Percentiles rank a stretch among this genome's conserved stretches.
Conservation (phyloP, 495 filamentous ascomycete species). For the Terfezia boudieri region DNA sequence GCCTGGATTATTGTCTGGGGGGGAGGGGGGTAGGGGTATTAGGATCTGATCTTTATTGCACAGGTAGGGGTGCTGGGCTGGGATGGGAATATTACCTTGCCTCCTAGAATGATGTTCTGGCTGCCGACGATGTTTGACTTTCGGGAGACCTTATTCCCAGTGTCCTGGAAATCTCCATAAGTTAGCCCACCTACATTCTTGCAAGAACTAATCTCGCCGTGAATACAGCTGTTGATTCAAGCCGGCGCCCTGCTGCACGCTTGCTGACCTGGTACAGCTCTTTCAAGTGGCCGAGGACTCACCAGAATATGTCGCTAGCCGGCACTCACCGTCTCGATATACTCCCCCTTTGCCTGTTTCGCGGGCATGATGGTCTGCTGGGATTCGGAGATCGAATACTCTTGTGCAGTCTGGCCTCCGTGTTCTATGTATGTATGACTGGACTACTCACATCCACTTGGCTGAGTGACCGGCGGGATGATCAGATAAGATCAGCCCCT, state of each 20-base stretch:
- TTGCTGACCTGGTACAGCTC: too few species aligned
- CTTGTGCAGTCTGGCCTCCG: too few species aligned
- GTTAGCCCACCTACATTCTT: too few species aligned
- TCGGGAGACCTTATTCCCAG: slow-evolving; percentile 93
- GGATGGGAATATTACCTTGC: slow-evolving; percentile 23
- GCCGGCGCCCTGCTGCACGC: too few species aligned
- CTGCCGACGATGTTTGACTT: slow-evolving; percentile 76
- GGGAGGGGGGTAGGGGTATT: neutral
- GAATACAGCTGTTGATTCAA: too few species aligned
- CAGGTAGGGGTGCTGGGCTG: neutral
- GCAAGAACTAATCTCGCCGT: too few species aligned
- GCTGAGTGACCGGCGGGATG: too few species aligned
- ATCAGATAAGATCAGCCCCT: too few species aligned
- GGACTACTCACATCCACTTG: too few species aligned
- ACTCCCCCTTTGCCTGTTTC: slow-evolving; percentile 63
- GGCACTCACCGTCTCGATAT: slow-evolving; percentile 70
- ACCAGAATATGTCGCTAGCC: neutral
- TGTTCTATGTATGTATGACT: too few species aligned
- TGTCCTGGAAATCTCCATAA: slow-evolving; percentile 36
- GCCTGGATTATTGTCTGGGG: slow-evolving; percentile 65
- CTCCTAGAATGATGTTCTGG: slow-evolving; percentile 90
- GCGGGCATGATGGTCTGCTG: slow-evolving; percentile 34
- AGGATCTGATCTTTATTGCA: too few species aligned
- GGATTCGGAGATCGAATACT: too few species aligned
- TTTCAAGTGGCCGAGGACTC: neutral